Conservation (phyloP, 176 grass and related monocot species). For the Aegilops speltoides region DNA sequence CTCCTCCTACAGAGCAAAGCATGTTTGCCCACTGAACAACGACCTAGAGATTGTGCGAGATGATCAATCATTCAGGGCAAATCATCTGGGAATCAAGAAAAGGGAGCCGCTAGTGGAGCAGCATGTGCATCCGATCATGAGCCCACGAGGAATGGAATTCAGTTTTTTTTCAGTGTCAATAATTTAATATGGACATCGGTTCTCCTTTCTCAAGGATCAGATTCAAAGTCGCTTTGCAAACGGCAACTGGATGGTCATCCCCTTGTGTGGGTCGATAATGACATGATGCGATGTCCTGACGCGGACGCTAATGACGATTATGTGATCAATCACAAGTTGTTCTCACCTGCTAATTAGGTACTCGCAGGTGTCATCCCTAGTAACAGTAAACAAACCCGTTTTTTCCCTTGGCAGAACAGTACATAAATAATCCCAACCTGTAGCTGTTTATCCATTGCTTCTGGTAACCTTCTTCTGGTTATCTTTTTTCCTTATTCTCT, state of each 20-base stretch:
- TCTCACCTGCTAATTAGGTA: slow-evolving; percentile 18
- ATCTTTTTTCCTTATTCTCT: background rate
- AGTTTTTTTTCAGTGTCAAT: background rate
- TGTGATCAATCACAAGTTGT: background rate
- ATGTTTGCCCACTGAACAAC: slow-evolving; percentile 18
- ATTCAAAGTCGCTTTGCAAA: slow-evolving; percentile 23
- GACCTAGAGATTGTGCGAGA: slow-evolving; percentile 3
- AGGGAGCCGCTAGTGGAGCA: background rate
- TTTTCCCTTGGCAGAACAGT: too few species aligned
- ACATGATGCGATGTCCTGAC: slow-evolving; percentile 4
- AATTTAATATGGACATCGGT: background rate
- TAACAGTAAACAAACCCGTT: background rate
- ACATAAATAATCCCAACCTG: background rate
- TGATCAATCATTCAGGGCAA: background rate
- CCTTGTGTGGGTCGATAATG: background rate
- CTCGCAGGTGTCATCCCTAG: background rate
- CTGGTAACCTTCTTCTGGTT: slow-evolving; percentile 22
- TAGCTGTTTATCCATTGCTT: slow-evolving; percentile 39
- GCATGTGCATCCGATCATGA: slow-evolving; percentile 22
- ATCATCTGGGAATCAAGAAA: background rate
- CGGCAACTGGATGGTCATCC: background rate
- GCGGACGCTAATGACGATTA: background rate
- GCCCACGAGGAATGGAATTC: background rate
- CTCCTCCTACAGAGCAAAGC: background rate
- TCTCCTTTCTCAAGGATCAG: background rate